Evolutionary conservation across 73 alveolate genomes (phyloP).

Genomic region (Breviolum minutum): DNA sequence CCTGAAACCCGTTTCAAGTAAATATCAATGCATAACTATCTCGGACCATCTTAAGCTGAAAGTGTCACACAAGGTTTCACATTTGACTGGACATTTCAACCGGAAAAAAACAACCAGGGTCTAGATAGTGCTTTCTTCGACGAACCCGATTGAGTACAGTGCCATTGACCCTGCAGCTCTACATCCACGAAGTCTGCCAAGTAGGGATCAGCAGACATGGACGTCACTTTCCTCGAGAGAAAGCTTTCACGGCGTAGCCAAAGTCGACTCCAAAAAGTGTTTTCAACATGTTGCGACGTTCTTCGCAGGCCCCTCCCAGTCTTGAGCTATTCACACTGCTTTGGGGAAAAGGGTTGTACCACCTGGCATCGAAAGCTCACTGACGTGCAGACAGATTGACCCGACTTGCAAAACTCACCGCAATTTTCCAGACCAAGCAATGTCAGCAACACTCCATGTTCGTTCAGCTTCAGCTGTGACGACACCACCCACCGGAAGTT

Average conservation of each 20-base stretch:
- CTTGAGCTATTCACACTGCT: conserved; percentile 22
- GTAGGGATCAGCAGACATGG: conserved; percentile 61
- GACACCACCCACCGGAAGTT: conserved; percentile 25
- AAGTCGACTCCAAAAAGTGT: background rate
- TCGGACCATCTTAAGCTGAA: background rate
- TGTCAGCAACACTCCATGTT: conserved; percentile 13
- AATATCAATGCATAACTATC: too few species aligned
- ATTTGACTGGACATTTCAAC: too few species aligned
- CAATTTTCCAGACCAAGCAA: background rate
- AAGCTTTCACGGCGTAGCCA: background rate
- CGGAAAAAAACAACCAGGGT: too few species aligned
- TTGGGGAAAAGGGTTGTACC: conserved; percentile 85
- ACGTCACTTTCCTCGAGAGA: conserved; percentile 44
- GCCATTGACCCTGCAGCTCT: conserved; percentile 50
- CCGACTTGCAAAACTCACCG: background rate
- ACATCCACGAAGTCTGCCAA: conserved; percentile 79
- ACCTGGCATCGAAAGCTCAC: background rate
- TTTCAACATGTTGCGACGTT: background rate
- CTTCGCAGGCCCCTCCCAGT: background rate
- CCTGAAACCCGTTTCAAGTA: background rate
- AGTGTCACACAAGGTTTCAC: background rate
- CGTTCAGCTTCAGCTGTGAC: background rate
- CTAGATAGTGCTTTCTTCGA: background rate
- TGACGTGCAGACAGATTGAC: background rate
- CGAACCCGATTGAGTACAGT: background rate